These are phyloP conservation scores for Adansonia gregorii DNA, from an alignment of 441 rosid genomes.

Conservation along the genomic window DNA sequence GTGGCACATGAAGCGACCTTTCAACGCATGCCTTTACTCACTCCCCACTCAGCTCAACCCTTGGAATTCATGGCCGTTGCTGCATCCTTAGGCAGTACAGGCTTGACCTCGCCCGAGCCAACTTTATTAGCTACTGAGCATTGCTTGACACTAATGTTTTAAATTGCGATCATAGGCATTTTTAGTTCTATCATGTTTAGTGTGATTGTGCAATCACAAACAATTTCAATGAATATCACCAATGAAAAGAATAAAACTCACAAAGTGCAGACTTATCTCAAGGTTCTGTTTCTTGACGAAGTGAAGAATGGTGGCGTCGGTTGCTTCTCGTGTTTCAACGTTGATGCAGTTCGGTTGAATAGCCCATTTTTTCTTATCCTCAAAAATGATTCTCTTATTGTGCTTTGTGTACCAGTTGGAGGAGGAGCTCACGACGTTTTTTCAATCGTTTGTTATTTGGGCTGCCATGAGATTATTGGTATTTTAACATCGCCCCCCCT, in stretches of 20 bases:
- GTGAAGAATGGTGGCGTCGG: constrained; percentile 24
- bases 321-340: constrained; percentile 29
- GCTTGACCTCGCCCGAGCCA: constrained; percentile 44
- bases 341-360: constrained; percentile 39
- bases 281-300: constrained; percentile 25
- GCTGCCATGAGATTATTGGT: not conserved
- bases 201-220: too few relatives aligned
- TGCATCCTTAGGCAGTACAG: constrained; percentile 67
- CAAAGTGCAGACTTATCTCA: constrained; percentile 21
- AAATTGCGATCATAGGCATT: too few relatives aligned
- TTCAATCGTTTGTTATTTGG: not conserved
- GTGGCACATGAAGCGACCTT: constrained; percentile 78
- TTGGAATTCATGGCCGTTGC: constrained; percentile 50
- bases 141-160: constrained; percentile 40
- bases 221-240: too few relatives aligned
- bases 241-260: too few relatives aligned
- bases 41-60: constrained; percentile 83
- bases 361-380: constrained; percentile 39
- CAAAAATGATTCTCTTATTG: not conserved
- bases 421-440: constrained; percentile 11
- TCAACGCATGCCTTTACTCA: constrained; percentile 74
- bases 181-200: too few relatives aligned
- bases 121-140: constrained; percentile 55
- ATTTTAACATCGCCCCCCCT: not conserved
- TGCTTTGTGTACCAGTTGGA: not conserved